Conservation (phyloP, 495 filamentous ascomycete genomes). For the Xylaria grammica region DNA sequence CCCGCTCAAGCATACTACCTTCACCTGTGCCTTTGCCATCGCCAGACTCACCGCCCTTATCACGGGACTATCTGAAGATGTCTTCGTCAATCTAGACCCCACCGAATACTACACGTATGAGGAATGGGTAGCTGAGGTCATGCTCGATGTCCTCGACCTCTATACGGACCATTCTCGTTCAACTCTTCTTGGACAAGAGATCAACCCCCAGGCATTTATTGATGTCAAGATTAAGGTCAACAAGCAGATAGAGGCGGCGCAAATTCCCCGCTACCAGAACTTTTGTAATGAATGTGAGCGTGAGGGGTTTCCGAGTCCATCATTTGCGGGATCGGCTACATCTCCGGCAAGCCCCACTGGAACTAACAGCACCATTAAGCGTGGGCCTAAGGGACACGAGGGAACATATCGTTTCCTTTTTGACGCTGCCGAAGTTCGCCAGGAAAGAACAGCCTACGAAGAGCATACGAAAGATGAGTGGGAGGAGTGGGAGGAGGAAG, state of each 20-base stretch:
- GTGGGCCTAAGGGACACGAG: conserved; percentile 62
- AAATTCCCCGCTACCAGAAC: conserved; percentile 43
- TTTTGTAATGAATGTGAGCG: conserved; percentile 51
- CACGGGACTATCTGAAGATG: conserved; percentile 53
- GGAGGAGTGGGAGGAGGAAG: conserved; percentile 75
- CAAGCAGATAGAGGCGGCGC: conserved; percentile 61
- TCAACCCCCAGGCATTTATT: conserved; percentile 77
- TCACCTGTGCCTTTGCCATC: conserved; percentile 79
- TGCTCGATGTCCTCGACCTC: conserved; percentile 85
- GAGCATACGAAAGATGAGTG: conserved; percentile 75
- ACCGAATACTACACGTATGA: conserved; percentile 64
- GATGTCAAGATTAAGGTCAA: conserved; percentile 85
- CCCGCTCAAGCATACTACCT: conserved; percentile 83
- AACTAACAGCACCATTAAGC: conserved; percentile 43
- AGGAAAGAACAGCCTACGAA: conserved; percentile 70
- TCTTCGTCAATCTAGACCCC: conserved; percentile 39
- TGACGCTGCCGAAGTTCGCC: conserved; percentile 73
- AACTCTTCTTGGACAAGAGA: conserved; percentile 73
- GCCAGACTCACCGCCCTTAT: conserved; percentile 79
- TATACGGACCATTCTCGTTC: conserved; percentile 76
- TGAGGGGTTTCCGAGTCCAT: conserved; percentile 40
- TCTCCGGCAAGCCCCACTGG: conserved; percentile 46
- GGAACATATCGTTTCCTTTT: conserved; percentile 87
- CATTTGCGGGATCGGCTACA: conserved; percentile 40
- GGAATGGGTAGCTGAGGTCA: conserved; percentile 79